phyloP scores from a whole-genome alignment of 2,329 filamentous ascomycete genomes.

The Aureobasidium sp. region DNA sequence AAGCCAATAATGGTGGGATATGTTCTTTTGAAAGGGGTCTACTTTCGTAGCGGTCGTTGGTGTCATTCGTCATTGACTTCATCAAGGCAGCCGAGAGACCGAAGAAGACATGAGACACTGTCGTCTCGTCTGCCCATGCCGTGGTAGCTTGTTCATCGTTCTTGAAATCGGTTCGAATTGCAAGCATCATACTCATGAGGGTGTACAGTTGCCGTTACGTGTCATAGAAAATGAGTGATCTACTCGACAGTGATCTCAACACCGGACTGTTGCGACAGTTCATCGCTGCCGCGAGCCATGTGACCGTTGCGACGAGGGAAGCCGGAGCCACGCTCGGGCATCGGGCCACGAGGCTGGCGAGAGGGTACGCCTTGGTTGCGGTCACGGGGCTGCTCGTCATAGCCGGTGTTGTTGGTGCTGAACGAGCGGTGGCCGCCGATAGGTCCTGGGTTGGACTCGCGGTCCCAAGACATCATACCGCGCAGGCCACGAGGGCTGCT shows the following conservation, averaged over 20 bases:
- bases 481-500: slow-evolving; percentile 51
- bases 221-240: slow-evolving; percentile 10
- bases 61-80: slow-evolving; percentile 19
- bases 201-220: slow-evolving; percentile 12
- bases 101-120: slow-evolving; percentile 6
- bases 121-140: slow-evolving; percentile 12
- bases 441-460: slow-evolving; percentile 46
- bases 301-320: slow-evolving; percentile 53
- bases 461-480: slow-evolving; percentile 53
- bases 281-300: slow-evolving; percentile 53
- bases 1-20: slow-evolving; percentile 14
- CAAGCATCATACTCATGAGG: slow-evolving; percentile 14
- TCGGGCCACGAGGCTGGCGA: slow-evolving; percentile 53
- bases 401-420: slow-evolving; percentile 47
- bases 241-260: slow-evolving; percentile 58
- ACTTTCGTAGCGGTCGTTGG: slow-evolving; percentile 18
- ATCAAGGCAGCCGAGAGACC: slow-evolving; percentile 15
- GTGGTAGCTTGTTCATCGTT: slow-evolving; percentile 10
- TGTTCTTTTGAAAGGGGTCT: slow-evolving; percentile 15
- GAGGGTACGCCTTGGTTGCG: slow-evolving; percentile 42
- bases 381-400: slow-evolving; percentile 47
- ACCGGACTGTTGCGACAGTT: slow-evolving; percentile 48
- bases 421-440: slow-evolving; percentile 58
- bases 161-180: slow-evolving; percentile 12
- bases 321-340: slow-evolving; percentile 50